Conservation (phyloP, 352 stramenopile genomes). For the Phytopythium delawarense region DNA sequence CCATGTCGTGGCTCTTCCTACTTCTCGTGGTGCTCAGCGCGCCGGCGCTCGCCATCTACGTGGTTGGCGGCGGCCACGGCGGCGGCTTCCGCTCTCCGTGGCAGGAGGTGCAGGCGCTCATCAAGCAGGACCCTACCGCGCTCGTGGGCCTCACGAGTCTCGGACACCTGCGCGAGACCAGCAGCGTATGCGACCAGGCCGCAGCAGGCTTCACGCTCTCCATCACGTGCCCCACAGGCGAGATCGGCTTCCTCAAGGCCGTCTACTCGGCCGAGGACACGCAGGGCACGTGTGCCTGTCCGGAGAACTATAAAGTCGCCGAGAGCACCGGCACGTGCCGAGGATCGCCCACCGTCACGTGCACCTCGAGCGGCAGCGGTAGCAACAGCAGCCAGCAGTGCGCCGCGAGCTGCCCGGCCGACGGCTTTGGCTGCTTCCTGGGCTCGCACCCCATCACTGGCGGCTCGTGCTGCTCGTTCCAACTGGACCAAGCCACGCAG, state of each 20-base stretch:
- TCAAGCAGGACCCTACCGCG: constrained; percentile 58
- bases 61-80: constrained; percentile 54
- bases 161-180: constrained; percentile 66
- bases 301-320: constrained; percentile 59
- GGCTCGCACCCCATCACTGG: constrained; percentile 61
- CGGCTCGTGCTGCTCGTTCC: constrained; percentile 55
- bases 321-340: constrained; percentile 52
- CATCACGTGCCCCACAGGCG: constrained; percentile 57
- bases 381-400: constrained; percentile 10
- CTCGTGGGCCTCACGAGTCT: constrained; percentile 80
- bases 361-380: neutral
- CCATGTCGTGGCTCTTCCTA: constrained; percentile 81
- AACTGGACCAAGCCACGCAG: constrained; percentile 22
- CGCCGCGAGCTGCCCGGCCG: constrained; percentile 31
- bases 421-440: constrained; percentile 59
- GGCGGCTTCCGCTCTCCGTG: constrained; percentile 11
- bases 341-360: constrained; percentile 7
- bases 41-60: constrained; percentile 58
- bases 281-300: constrained; percentile 64
- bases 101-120: constrained; percentile 55
- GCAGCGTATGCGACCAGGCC: constrained; percentile 66
- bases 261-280: constrained; percentile 62
- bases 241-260: constrained; percentile 76
- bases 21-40: constrained; percentile 63
- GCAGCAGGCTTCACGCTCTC: constrained; percentile 39